These are phyloP conservation scores for Fraxinus nigra DNA, from an alignment of 305 asterid species.

Conservation along the genomic window DNA sequence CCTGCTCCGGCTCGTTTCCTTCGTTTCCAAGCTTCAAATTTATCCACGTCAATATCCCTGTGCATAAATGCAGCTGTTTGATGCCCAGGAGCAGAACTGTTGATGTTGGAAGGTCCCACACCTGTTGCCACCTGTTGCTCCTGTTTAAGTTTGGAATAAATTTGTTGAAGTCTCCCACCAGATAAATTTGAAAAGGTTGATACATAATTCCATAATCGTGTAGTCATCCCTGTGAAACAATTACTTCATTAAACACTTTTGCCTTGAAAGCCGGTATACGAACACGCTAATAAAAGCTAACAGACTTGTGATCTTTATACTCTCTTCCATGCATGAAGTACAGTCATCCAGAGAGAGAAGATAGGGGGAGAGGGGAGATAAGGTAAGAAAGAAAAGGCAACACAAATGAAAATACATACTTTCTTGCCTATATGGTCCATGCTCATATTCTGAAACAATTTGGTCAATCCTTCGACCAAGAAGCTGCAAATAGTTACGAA, in stretches of 20 bases:
- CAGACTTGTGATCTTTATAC: background rate
- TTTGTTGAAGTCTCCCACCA: constrained; percentile 89
- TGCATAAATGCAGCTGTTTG: constrained; percentile 46
- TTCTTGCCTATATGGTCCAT: constrained; percentile 81
- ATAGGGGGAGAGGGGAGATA: background rate
- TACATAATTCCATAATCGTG: constrained; percentile 91
- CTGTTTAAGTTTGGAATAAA: constrained; percentile 79
- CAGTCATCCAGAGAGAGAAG: constrained; percentile 3
- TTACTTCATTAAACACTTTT: constrained; percentile 7
- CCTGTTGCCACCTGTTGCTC: constrained; percentile 65
- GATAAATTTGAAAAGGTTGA: constrained; percentile 86
- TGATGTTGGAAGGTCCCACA: constrained; percentile 65
- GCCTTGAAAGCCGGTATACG: background rate
- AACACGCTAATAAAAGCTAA: background rate
- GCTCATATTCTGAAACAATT: constrained; percentile 67
- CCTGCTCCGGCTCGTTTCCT: constrained; percentile 71
- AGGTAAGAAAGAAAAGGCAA: background rate
- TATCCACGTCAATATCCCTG: constrained; percentile 77
- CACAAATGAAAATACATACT: constrained; percentile 44
- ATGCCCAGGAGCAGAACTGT: constrained; percentile 54
- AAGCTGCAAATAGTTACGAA: constrained; percentile 88
- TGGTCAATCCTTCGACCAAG: constrained; percentile 94
- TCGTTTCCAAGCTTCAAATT: constrained; percentile 97
- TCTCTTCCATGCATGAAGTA: background rate
- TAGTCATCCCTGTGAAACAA: constrained; percentile 69